A percentile compares a stretch with the other conserved stretches of the same genome.
Conservation (phyloP, 768 basidiomycete species). For the Amanita thiersii region DNA sequence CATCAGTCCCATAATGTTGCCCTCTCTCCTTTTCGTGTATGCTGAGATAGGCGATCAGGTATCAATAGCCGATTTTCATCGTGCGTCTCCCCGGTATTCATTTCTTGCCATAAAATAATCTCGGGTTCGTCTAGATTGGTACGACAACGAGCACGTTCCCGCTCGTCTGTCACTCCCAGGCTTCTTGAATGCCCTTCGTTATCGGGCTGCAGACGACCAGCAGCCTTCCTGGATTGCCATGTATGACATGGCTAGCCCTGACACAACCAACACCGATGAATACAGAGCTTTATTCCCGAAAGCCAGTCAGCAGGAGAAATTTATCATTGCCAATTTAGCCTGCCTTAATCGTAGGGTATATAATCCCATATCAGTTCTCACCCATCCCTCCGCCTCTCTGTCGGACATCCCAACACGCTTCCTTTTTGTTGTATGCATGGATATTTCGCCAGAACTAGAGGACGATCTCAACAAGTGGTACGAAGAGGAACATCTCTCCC, state of each 20-base stretch:
- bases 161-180: constrained; percentile 20
- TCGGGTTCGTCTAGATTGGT: constrained; percentile 20
- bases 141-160: constrained; percentile 24
- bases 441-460: constrained; percentile 16
- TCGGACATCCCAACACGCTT: constrained; percentile 11
- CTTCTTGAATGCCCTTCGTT: constrained; percentile 19
- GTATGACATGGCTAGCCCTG: constrained; percentile 19
- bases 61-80: constrained; percentile 20
- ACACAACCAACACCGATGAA: constrained; percentile 15
- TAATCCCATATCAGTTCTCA: constrained; percentile 13
- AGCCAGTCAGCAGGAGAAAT: constrained; percentile 18
- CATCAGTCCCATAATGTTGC: neutral
- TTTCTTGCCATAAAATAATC: neutral
- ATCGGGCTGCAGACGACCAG: constrained; percentile 18
- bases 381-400: constrained; percentile 10
- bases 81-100: constrained; percentile 10
- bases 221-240: constrained; percentile 21
- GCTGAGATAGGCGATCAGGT: constrained; percentile 19
- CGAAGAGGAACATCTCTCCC: constrained; percentile 24
- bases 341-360: constrained; percentile 20
- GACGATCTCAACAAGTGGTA: constrained; percentile 29
- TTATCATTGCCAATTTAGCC: constrained; percentile 17
- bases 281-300: constrained; percentile 16
- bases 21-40: constrained; percentile 25
- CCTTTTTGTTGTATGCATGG: constrained; percentile 17